phyloP scores from a whole-genome alignment of 768 basidiomycete genomes.

The Mycena venus region DNA sequence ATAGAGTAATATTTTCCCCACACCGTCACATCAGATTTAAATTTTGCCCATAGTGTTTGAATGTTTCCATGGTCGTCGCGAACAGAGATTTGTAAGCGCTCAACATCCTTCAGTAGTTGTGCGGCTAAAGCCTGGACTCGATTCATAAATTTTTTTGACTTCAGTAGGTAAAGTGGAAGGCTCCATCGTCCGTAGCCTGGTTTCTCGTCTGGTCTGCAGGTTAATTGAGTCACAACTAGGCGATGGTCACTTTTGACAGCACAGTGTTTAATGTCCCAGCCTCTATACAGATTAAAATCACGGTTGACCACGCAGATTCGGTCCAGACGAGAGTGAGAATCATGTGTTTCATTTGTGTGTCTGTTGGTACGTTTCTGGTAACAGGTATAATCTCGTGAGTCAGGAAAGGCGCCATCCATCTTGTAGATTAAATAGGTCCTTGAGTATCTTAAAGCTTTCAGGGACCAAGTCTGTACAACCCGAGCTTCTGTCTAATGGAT shows the following conservation, averaged over 20 bases:
- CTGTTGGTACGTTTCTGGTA: too few species aligned
- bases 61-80: background rate
- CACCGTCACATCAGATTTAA: background rate
- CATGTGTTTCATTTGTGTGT: background rate
- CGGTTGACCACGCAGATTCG: background rate
- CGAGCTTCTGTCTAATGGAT: background rate
- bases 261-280: background rate
- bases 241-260: background rate
- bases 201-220: background rate
- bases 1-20: background rate
- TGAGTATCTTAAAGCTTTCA: background rate
- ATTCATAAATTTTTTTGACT: background rate
- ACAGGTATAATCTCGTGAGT: too few species aligned
- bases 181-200: background rate
- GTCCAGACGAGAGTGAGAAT: background rate
- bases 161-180: background rate
- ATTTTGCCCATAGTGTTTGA: background rate
- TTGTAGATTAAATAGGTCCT: background rate
- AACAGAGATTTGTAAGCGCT: background rate
- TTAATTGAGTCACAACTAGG: background rate
- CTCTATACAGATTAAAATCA: background rate
- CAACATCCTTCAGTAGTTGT: background rate
- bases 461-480: background rate
- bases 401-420: too few species aligned
- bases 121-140: background rate